These are phyloP conservation scores for Cicer pinnatifidum DNA, from an alignment of 306 rosid genomes.

Conservation along the genomic window DNA sequence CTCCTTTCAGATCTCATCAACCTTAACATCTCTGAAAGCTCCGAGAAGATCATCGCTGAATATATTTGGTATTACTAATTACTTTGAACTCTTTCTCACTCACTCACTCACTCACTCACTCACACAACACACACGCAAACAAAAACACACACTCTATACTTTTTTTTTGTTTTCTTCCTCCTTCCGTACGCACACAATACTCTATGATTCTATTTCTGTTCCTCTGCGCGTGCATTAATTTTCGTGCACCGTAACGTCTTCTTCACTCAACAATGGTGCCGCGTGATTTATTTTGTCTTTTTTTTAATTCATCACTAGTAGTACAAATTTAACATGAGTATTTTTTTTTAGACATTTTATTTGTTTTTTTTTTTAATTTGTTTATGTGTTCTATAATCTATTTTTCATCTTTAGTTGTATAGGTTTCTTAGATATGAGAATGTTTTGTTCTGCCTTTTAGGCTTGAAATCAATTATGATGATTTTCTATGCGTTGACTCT, in stretches of 20 bases:
- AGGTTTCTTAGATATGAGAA: too few species aligned
- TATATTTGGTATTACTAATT: slow-evolving; percentile 60
- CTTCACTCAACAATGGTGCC: too few species aligned
- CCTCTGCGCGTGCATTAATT: background rate
- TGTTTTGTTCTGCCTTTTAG: too few species aligned
- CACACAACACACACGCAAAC: background rate
- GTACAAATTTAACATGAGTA: too few species aligned
- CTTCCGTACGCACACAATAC: background rate
- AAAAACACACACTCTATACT: background rate
- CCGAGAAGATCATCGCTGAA: slow-evolving; percentile 69
- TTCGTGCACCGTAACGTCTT: background rate
- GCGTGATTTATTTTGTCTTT: too few species aligned
- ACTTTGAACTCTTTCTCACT: background rate
- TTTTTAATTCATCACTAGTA: too few species aligned
- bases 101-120: too few species aligned
- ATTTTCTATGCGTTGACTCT: slow-evolving; percentile 28
- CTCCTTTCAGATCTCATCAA: slow-evolving; percentile 67
- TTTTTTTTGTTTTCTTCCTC: background rate
- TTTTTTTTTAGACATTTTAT: too few species aligned
- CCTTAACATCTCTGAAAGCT: slow-evolving; percentile 57
- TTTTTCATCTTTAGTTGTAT: too few species aligned
- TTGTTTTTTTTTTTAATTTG: background rate
- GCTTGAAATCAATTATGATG: background rate
- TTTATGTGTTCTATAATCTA: background rate
- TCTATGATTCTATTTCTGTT: background rate